Evolutionary conservation across 495 filamentous ascomycete genomes (phyloP).

Genomic region (Daldinia decipiens): DNA sequence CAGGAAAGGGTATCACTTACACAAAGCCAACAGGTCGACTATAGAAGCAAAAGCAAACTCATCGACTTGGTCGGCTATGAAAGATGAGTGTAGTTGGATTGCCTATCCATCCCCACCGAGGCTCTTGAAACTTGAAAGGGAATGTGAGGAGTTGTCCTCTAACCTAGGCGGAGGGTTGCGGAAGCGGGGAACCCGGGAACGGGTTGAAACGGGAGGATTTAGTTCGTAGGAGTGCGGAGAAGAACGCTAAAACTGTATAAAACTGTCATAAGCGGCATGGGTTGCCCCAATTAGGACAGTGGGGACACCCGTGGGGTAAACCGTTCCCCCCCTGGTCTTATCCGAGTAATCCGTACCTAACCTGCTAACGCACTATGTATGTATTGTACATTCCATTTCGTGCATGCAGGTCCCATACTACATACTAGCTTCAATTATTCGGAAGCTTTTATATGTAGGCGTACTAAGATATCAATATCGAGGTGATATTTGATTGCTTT

Average conservation of each 20-base stretch:
- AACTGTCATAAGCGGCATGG: not conserved
- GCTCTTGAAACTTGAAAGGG: conserved; percentile 17
- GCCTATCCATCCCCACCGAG: conserved; percentile 11
- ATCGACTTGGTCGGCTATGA: conserved; percentile 11
- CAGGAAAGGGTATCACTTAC: conserved; percentile 25
- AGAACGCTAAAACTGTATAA: conserved; percentile 5
- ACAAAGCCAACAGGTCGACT: conserved; percentile 31
- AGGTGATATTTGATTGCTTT: not conserved
- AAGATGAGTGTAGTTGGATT: conserved; percentile 12
- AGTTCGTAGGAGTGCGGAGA: conserved; percentile 8
- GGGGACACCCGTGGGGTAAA: conserved; percentile 9
- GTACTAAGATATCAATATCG: not conserved
- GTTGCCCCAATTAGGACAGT: conserved; percentile 1
- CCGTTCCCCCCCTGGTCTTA: not conserved
- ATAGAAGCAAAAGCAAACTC: conserved; percentile 16
- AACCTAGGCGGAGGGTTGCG: conserved; percentile 39
- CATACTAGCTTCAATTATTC: not conserved
- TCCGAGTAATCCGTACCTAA: not conserved
- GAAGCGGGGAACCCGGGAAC: conserved; percentile 28
- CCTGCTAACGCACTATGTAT: too few relatives aligned
- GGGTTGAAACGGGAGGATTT: conserved; percentile 18
- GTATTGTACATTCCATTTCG: conserved; percentile 1
- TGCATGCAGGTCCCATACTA: conserved; percentile 1
- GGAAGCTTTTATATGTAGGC: not conserved
- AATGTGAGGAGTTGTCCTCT: conserved; percentile 30